These are phyloP conservation scores for Pleurotus eryngii DNA, from an alignment of 768 basidiomycete species.

Conservation along the genomic window DNA sequence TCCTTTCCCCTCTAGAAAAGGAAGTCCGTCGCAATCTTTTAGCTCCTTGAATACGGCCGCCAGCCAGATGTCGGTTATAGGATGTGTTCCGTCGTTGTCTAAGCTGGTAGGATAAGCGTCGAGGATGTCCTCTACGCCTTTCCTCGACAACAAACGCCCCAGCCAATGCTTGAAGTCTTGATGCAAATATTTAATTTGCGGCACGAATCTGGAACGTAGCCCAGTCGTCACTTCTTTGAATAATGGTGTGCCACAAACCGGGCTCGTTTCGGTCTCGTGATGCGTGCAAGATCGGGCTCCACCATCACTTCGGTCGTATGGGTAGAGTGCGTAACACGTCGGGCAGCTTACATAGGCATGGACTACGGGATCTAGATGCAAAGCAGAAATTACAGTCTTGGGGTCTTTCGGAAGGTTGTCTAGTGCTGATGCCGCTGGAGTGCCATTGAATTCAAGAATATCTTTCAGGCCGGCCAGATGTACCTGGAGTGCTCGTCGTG, in stretches of 20 bases:
- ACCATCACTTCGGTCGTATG: conserved; percentile 8
- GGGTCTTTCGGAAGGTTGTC: neutral
- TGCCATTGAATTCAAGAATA: too few species aligned
- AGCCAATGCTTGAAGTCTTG: conserved; percentile 23
- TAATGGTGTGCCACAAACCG: neutral
- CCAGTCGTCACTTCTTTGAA: conserved; percentile 4
- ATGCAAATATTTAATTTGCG: conserved; percentile 16
- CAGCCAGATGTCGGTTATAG: neutral
- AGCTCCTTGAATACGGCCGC: neutral
- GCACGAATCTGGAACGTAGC: neutral
- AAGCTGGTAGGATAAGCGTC: conserved; percentile 11
- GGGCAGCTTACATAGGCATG: conserved; percentile 19
- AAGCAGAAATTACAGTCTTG: neutral
- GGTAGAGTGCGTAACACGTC: conserved; percentile 18
- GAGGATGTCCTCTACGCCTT: conserved; percentile 22
- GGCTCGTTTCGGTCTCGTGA: neutral
- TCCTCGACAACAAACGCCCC: conserved; percentile 20
- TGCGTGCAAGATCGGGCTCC: neutral
- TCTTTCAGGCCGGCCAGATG: too few species aligned
- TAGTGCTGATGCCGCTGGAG: too few species aligned
- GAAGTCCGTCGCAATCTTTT: neutral
- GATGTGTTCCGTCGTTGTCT: neutral
- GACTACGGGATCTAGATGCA: conserved; percentile 20
- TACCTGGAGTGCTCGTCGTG: too few species aligned
- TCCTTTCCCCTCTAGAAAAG: neutral